These are phyloP conservation scores for Ceratocystis harringtonii DNA, from an alignment of 2,329 filamentous ascomycete species.

Conservation along the genomic window DNA sequence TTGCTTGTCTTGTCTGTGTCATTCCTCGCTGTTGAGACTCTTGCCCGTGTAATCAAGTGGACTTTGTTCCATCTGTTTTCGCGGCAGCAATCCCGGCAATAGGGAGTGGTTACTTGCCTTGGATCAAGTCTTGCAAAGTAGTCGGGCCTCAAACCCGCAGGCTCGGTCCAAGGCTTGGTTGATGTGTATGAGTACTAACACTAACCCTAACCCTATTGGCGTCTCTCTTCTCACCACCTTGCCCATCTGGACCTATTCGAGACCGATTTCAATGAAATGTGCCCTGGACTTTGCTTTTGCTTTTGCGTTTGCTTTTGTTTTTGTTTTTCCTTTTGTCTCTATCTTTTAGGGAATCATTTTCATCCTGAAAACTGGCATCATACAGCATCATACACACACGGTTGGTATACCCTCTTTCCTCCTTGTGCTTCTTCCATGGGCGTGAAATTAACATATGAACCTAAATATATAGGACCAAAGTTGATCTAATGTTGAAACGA, in stretches of 20 bases:
- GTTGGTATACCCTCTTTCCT: slow-evolving; percentile 11
- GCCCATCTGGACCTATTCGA: too few species aligned
- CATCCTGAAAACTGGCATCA: slow-evolving; percentile 7
- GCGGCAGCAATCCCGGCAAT: background rate
- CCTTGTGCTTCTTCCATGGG: background rate
- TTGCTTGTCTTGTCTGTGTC: background rate
- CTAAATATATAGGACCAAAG: slow-evolving; percentile 12
- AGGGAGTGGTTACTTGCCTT: background rate
- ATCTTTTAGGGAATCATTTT: background rate
- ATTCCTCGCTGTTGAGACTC: background rate
- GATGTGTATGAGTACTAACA: background rate
- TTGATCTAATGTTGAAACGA: slow-evolving; percentile 9
- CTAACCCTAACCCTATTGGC: background rate
- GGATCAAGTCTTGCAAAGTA: background rate
- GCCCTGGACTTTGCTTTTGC: slow-evolving; percentile 5
- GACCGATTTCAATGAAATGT: background rate
- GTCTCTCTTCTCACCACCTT: too few species aligned
- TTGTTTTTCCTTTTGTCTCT: background rate
- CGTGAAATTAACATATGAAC: slow-evolving; percentile 3
- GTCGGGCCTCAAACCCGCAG: background rate
- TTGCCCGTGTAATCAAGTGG: background rate
- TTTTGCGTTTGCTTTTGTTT: background rate
- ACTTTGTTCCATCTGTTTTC: background rate
- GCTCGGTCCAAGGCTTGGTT: background rate
- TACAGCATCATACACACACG: slow-evolving; percentile 9